These are phyloP conservation scores for Chenopodium berlandieri DNA, from an alignment of 148 eudicot genomes.

Conservation along the genomic window DNA sequence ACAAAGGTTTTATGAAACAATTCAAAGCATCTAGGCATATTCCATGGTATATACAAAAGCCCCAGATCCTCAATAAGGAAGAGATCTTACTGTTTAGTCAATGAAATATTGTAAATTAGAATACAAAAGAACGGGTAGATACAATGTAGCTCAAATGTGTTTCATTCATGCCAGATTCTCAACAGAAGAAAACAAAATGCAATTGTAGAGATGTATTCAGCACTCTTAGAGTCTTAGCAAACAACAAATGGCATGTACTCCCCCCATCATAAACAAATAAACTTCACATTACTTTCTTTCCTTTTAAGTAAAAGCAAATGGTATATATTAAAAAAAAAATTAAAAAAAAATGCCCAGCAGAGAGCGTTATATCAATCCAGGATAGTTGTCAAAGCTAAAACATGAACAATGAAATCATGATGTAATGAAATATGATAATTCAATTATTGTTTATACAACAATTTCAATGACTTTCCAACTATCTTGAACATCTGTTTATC, in stretches of 20 bases:
- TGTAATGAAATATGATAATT: background rate
- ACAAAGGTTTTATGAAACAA: background rate
- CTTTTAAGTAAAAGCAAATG: background rate
- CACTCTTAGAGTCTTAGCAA: background rate
- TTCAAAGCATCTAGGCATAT: background rate
- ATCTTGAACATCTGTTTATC: background rate
- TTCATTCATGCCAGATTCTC: background rate
- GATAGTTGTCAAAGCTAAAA: background rate
- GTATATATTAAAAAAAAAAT: background rate
- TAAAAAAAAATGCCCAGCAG: background rate
- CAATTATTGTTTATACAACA: background rate
- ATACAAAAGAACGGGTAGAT: background rate
- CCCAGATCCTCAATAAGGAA: background rate
- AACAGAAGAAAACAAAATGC: background rate
- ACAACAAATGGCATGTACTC: background rate
- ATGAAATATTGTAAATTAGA: background rate
- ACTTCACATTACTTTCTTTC: background rate
- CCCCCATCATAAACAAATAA: background rate
- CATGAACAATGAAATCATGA: background rate
- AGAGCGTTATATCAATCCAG: background rate
- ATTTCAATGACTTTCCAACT: background rate
- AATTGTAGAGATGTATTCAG: background rate
- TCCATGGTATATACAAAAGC: background rate
- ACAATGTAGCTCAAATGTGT: background rate
- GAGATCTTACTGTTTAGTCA: background rate